Base-by-base conservation (phyloP, 305 asterid species). In the Fraxinus sp. region DNA sequence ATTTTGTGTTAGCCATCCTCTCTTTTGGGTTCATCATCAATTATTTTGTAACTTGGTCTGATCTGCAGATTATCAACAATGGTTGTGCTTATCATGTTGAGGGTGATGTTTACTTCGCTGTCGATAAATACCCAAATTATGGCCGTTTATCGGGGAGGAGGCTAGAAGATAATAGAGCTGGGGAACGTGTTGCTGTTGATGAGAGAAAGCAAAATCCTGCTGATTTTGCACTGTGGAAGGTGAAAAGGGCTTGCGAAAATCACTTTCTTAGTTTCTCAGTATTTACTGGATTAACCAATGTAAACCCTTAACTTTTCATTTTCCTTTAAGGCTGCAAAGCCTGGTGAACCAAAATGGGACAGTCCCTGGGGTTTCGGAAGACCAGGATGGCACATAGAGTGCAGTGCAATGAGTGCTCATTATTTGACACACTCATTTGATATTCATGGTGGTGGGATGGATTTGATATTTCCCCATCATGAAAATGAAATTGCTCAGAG, bases 151-250 rank as follows among this genome's bases (percentile, higher is more conserved):
- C 98, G 1, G 94, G 96, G 74, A 87, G 93, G 82, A 95, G 90
- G 89, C 88, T 92, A 73, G 98, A 82, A 71, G 97, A 90, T 86
- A 94, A 95, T 84, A 88, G 95, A 86, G 95, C 97, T 83, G 98
- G 98, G 16, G 95, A 95, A 85, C 90, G 98, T 55, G 93, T 95
- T 87, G 95, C 93, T 80, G 90, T 93, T 77, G 97, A 93, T 88
- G 85, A 82, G 36, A 92, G 98, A 78, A 92, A 95, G 91, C 86
- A 81, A 68, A 91, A 95, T 86, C 94, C 97, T 79, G 92, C 91
- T 70, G 97, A 95, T 86, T 95, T 95, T 91, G 98, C 98, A 79
- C 80, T 93, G 87, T 93, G 98, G 97, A 95, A 93, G 97, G 98
- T 93, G 84, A 68, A 36, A 78, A 46, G 18, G 79, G 39, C 6